A percentile compares a stretch with the other conserved stretches of the same genome.
Evolutionary conservation across 176 grass and related monocot genomes (phyloP).

Genomic region (Thalia dealbata): DNA sequence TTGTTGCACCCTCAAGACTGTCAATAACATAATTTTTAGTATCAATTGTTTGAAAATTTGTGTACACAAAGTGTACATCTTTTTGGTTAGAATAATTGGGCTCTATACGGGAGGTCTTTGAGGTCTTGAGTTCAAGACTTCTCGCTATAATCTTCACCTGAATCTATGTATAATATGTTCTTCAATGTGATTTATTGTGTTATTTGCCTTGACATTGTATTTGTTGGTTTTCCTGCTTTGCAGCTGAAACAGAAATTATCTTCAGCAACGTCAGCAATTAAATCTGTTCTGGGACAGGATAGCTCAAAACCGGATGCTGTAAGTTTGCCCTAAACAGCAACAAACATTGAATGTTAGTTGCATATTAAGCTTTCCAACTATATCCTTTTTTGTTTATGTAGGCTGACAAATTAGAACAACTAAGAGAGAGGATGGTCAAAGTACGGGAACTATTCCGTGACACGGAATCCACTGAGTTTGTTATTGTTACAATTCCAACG

Average conservation of each 20-base stretch:
- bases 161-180: not conserved
- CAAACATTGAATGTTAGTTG: not conserved
- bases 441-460: conserved; percentile 87
- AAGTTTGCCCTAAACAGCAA: conserved; percentile 17
- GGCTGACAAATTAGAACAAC: conserved; percentile 79
- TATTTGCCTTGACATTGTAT: not conserved
- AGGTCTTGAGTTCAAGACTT: too few relatives aligned
- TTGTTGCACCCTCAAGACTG: not conserved
- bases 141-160: not conserved
- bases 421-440: conserved; percentile 86
- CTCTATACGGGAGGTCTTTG: too few relatives aligned
- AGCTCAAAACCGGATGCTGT: conserved; percentile 61
- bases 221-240: not conserved
- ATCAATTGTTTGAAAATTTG: not conserved
- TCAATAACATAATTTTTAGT: not conserved
- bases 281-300: conserved; percentile 94
- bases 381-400: conserved; percentile 15
- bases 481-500: conserved; percentile 93
- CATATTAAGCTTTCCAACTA: not conserved
- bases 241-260: conserved; percentile 81
- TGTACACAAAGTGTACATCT: too few relatives aligned
- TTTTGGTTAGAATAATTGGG: too few relatives aligned
- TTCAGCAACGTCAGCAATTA: conserved; percentile 94
- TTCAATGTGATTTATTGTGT: not conserved
- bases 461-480: conserved; percentile 77